These are phyloP conservation scores for Austroboletus niveus DNA, from an alignment of 1,284 basidiomycete genomes.

Conservation along the genomic window DNA sequence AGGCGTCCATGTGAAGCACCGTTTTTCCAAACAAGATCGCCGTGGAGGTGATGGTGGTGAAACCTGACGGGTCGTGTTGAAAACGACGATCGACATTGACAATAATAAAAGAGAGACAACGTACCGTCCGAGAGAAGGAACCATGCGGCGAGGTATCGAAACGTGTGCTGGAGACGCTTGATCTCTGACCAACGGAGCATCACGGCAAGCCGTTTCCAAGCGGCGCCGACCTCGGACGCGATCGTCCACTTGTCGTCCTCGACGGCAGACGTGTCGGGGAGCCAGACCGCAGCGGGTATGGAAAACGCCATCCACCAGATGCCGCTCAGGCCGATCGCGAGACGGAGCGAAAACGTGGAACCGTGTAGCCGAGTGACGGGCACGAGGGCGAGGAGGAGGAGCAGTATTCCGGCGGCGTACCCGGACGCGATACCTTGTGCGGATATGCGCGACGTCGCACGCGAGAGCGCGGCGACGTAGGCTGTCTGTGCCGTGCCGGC, in stretches of 20 bases:
- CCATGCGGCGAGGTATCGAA: constrained; percentile 86
- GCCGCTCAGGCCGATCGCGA: constrained; percentile 79
- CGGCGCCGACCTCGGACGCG: constrained; percentile 50
- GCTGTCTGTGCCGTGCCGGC: constrained; percentile 12
- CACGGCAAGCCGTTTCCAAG: constrained; percentile 64
- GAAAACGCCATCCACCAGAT: constrained; percentile 85
- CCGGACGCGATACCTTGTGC: constrained; percentile 82
- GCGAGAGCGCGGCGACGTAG: constrained; percentile 59
- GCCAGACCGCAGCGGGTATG: constrained; percentile 70
- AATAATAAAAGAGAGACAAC: constrained; percentile 14
- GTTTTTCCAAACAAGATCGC: constrained; percentile 84
- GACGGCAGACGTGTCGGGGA: constrained; percentile 43
- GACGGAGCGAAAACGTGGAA: constrained; percentile 69
- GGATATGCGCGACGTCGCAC: constrained; percentile 76
- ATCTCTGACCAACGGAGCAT: constrained; percentile 75
- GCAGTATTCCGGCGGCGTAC: constrained; percentile 72
- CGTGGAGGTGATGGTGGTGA: constrained; percentile 81
- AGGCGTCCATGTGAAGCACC: constrained; percentile 68
- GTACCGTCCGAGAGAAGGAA: constrained; percentile 87
- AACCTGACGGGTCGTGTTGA: constrained; percentile 43
- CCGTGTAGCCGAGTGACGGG: constrained; percentile 67
- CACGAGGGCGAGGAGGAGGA: constrained; percentile 69
- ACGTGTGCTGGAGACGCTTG: constrained; percentile 75
- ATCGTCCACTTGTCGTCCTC: constrained; percentile 42
- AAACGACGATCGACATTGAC: neutral